Evolutionary conservation across 1,139 yeast genomes (phyloP), one percentile per base, ranked within the genome.

Genomic region (Wickerhamomyces sp.): DNA sequence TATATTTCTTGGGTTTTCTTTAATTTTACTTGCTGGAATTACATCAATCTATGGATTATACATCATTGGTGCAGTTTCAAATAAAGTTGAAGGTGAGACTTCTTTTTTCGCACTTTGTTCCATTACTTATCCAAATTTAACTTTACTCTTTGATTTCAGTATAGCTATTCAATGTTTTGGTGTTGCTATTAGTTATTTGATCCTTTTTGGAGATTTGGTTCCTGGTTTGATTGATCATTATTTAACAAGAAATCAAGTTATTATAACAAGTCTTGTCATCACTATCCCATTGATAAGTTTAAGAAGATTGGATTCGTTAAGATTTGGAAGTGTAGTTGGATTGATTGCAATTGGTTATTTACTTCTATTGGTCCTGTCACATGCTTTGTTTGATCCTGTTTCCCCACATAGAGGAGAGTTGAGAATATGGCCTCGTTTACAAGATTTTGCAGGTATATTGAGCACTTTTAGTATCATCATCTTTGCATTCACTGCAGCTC

Each of bases 401-500:
- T 41, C 60, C 1, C 58, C 59, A 4, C 59, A 67, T 26, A 30
- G 27, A 18, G 32, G 32, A 17, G 16, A 21, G 3, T 12, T 28
- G 12, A 9, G 95, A 95, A 1, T 66, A 69, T 2, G 55, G 86
- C 24, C 64, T 70, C 16, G 61, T 74, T 50, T 58, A 73, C 39
- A 49, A 55, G 23, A 87, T 94, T 2, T 70, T 16, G 61, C 74
- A n/a, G 78, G 80, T 1, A 69, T 88, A 11, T 69, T 87, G 38
- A 75, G 88, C 23, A 81, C 95, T 5, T 76, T 91, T 51, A 94
- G 96, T n/a, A 83, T 91, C 46, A 76, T 91, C 39, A 84, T 91
- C 14, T 87, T 93, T 64, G 97, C 97, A 4, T 93, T 78, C 59
- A 89, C 97, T 1, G 94, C 97, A 43, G 94, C 91, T 46, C 96